Evolutionary conservation across 1,284 basidiomycete species (phyloP).

Genomic region (Leccinum angustisporum): DNA sequence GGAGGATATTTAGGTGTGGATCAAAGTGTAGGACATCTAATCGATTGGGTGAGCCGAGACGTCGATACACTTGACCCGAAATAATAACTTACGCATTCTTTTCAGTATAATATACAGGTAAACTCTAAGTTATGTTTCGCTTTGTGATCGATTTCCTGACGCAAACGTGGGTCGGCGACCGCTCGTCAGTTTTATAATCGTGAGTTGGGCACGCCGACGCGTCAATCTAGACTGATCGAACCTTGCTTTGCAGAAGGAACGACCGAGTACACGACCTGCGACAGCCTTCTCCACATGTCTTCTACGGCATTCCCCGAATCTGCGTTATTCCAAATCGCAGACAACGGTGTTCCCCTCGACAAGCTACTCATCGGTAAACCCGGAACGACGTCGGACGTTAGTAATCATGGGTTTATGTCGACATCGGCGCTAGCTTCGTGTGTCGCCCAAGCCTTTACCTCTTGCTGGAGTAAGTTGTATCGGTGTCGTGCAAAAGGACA

Average conservation of each 20-base stretch:
- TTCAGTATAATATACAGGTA: constrained; percentile 44
- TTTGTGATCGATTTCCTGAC: background rate
- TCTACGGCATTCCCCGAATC: background rate
- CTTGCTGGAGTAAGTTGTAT: constrained; percentile 5
- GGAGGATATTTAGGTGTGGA: constrained; percentile 54
- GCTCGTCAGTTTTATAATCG: constrained; percentile 57
- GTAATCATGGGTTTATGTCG: constrained; percentile 48
- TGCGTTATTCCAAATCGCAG: background rate
- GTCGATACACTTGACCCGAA: background rate
- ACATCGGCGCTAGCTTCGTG: constrained; percentile 40
- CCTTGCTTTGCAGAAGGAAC: background rate
- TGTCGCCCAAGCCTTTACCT: background rate
- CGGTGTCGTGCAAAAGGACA: background rate
- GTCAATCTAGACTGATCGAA: background rate
- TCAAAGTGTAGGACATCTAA: constrained; percentile 51
- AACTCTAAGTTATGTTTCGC: background rate
- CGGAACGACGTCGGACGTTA: background rate
- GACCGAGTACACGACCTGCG: background rate
- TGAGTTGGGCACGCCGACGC: constrained; percentile 26
- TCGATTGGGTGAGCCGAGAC: constrained; percentile 42
- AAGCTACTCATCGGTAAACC: constrained; percentile 2
- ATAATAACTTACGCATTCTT: background rate
- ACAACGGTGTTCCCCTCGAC: background rate
- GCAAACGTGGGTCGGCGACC: background rate
- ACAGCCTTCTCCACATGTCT: background rate